phyloP scores from a whole-genome alignment of 2,329 filamentous ascomycete genomes.

The Diaporthe velutina region DNA sequence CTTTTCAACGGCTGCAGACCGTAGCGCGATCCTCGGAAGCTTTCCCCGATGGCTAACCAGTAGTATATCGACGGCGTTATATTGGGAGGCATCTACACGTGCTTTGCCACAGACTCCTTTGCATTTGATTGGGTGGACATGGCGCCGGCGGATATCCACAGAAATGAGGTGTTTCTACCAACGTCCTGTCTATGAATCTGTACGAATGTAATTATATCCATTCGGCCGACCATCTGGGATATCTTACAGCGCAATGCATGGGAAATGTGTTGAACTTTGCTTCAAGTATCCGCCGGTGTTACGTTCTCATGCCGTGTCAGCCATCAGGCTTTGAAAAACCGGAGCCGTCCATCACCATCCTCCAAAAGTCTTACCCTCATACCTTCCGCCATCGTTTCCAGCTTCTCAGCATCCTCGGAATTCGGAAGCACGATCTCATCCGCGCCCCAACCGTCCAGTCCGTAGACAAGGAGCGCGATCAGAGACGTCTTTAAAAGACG shows the following conservation, averaged over 20 bases:
- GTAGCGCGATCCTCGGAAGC: constrained; percentile 7
- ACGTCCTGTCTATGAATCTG: too few relatives aligned
- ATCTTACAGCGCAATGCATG: too few relatives aligned
- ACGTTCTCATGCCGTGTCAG: background rate
- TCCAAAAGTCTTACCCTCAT: constrained; percentile 7
- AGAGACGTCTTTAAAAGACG: constrained; percentile 18
- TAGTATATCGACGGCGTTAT: too few relatives aligned
- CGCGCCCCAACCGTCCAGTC: background rate
- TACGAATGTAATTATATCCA: too few relatives aligned
- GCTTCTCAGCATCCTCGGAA: constrained; percentile 1
- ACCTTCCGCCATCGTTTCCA: background rate
- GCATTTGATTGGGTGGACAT: too few relatives aligned
- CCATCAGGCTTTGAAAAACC: background rate
- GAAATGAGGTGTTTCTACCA: too few relatives aligned
- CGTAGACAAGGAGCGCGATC: background rate
- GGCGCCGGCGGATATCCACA: too few relatives aligned
- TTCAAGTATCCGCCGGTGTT: too few relatives aligned
- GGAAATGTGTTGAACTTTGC: too few relatives aligned
- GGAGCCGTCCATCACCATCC: background rate
- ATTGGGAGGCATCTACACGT: too few relatives aligned
- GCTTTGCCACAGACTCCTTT: too few relatives aligned
- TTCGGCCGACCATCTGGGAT: too few relatives aligned
- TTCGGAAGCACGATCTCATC: background rate
- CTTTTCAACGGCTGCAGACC: constrained; percentile 6
- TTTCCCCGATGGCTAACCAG: background rate